A percentile compares a stretch with the other conserved stretches of the same genome.
Conservation (phyloP, 495 filamentous ascomycete genomes). For the Apiosordaria backusii region DNA sequence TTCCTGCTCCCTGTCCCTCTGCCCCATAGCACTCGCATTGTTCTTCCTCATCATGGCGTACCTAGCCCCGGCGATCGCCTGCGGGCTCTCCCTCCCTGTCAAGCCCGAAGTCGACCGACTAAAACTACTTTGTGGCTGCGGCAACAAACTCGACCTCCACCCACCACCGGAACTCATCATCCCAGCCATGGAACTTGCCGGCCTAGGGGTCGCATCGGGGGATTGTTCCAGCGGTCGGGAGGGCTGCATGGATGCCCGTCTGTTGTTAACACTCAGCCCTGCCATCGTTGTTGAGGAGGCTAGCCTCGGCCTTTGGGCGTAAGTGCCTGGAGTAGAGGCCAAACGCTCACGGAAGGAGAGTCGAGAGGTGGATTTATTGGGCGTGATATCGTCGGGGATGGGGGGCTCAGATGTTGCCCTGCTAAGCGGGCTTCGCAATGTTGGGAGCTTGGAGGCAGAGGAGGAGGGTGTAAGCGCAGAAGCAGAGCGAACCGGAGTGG, state of each 20-base stretch:
- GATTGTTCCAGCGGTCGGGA: conserved; percentile 28
- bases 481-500: conserved; percentile 32
- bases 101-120: conserved; percentile 14
- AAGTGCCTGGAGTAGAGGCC: conserved; percentile 39
- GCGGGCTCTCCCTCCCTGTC: conserved; percentile 39
- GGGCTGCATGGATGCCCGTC: conserved; percentile 48
- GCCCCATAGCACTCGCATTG: conserved; percentile 22
- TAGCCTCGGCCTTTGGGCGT: conserved; percentile 39
- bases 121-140: conserved; percentile 22
- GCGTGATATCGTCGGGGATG: conserved; percentile 37
- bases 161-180: conserved; percentile 26
- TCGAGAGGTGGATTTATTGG: conserved; percentile 30
- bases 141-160: conserved; percentile 49
- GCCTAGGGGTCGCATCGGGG: conserved; percentile 32
- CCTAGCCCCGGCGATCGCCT: conserved; percentile 39
- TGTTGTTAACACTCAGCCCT: conserved; percentile 32
- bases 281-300: conserved; percentile 26
- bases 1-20: conserved; percentile 20
- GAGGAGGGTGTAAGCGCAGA: conserved; percentile 37
- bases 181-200: conserved; percentile 40
- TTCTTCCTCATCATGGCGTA: conserved; percentile 35
- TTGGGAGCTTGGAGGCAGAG: conserved; percentile 44
- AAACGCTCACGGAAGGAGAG: conserved; percentile 51
- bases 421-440: conserved; percentile 44
- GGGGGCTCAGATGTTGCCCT: conserved; percentile 42